phyloP scores from a whole-genome alignment of 495 filamentous ascomycete species.

The Penicillium longicatenatum region DNA sequence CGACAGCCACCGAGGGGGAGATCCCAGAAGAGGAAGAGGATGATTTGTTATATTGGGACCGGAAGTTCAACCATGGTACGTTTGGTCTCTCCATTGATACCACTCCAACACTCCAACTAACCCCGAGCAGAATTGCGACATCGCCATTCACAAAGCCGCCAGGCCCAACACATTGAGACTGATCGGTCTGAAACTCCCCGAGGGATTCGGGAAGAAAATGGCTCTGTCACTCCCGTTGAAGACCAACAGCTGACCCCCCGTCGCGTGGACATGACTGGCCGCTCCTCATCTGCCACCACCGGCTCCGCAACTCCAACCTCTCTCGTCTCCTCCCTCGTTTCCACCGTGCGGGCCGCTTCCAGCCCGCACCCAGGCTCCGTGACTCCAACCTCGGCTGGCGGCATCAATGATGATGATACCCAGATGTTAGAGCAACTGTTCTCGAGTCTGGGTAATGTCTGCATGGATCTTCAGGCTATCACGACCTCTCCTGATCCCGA shows the following conservation, averaged over 20 bases:
- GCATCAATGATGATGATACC: conserved; percentile 66
- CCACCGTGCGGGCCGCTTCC: conserved; percentile 43
- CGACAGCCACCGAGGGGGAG: conserved; percentile 73
- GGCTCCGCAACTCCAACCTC: conserved; percentile 41
- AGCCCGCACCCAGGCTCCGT: conserved; percentile 34
- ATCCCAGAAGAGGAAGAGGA: conserved; percentile 40
- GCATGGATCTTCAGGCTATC: conserved; percentile 63
- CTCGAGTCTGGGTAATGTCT: conserved; percentile 71
- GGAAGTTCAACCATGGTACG: conserved; percentile 45
- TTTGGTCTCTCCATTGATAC: background rate
- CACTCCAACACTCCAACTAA: conserved; percentile 6
- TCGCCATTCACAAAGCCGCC: conserved; percentile 19
- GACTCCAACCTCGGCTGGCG: conserved; percentile 40
- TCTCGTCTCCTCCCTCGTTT: conserved; percentile 41
- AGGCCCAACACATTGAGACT: conserved; percentile 17
- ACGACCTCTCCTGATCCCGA: conserved; percentile 48
- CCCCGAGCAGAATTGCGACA: conserved; percentile 32
- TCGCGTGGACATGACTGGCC: conserved; percentile 14
- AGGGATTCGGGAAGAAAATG: conserved; percentile 9
- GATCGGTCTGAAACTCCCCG: conserved; percentile 25
- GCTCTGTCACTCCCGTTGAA: conserved; percentile 9
- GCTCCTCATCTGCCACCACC: conserved; percentile 31
- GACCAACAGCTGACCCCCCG: conserved; percentile 3
- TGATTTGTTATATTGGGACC: conserved; percentile 45
- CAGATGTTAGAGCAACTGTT: conserved; percentile 76